Evolutionary conservation across 225 moss, liverwort and hornwort genomes (phyloP), one percentile per base, ranked within the genome.

Genomic region (Pleurozium schreberi): DNA sequence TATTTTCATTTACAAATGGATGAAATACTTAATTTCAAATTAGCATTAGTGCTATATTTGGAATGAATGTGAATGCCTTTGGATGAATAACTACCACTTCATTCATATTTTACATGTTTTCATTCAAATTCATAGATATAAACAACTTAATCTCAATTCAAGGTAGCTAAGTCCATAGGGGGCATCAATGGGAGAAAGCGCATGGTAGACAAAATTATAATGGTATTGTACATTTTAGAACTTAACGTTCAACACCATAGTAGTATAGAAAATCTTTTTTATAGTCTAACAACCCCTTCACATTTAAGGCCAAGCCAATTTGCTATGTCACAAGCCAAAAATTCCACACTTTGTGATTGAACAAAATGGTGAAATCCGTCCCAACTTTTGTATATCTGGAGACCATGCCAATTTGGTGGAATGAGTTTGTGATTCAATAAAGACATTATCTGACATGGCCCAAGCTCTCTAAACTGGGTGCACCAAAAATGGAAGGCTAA

Each of bases 111-210:
- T 50, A 8, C 0, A 50, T 8, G 2, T 33, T 75, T 50, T 75
- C 21, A 75, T 50, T 75, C 0, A 75, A 2, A 75, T 34, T 50
- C 21, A 50, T 12, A 3, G 20, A 22, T 76, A 34, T 14, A 22
- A 52, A 2, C 22, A 14, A 9, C 22, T 22, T 36, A 36, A 52
- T 36, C 2, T 76, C 22, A 22, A 36, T 3, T 0, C 52, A 52
- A 52, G 2, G 5, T 52, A 21, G 52, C 3, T 52, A 76, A 52
- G 8, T 0, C 5, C 19, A 19, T 33, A 4, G 0, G 1, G 2
- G 19, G 5, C 12, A 75, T 0, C 7, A 20, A 75, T 8, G 5
- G 1, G 1, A 20, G 1, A 33, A 31, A 6, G 1, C 1, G 31
- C 11, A 31, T 19, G n/a, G 4, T 49, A 0, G 7, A 49, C 0